These are phyloP conservation scores for Sindora glabra DNA, from an alignment of 306 rosid species.

Conservation along the genomic window DNA sequence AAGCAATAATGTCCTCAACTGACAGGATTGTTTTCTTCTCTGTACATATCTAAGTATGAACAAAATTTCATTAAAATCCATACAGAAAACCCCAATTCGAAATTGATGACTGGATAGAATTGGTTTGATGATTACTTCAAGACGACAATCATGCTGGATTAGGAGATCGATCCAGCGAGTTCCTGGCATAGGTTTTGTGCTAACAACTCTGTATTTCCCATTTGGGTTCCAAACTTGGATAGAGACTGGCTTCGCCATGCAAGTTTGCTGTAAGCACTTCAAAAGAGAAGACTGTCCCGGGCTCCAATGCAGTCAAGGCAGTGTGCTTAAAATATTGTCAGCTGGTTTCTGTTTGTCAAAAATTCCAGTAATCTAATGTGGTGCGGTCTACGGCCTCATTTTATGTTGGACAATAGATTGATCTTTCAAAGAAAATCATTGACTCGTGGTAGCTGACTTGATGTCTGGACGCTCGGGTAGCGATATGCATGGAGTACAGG, in stretches of 20 bases:
- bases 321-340: too few species aligned
- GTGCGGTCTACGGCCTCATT: too few species aligned
- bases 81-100: not conserved
- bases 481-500: too few species aligned
- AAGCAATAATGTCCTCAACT: conserved; percentile 84
- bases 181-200: conserved; percentile 98
- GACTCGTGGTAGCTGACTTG: too few species aligned
- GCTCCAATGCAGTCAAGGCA: too few species aligned
- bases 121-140: conserved; percentile 55
- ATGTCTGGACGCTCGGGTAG: too few species aligned
- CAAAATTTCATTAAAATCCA: not conserved
- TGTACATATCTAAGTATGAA: conserved; percentile 61
- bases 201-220: conserved; percentile 90
- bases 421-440: too few species aligned
- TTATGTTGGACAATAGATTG: too few species aligned
- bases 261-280: not conserved
- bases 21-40: conserved; percentile 91
- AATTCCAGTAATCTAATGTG: too few species aligned
- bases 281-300: too few species aligned
- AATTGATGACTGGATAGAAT: not conserved
- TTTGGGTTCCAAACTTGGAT: conserved; percentile 91
- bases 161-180: conserved; percentile 98
- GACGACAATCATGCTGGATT: conserved; percentile 77
- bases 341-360: too few species aligned
- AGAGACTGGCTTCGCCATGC: conserved; percentile 90